These are phyloP conservation scores for Tinospora cordifolia DNA, from an alignment of 164 flowering plant genomes.

Conservation along the genomic window DNA sequence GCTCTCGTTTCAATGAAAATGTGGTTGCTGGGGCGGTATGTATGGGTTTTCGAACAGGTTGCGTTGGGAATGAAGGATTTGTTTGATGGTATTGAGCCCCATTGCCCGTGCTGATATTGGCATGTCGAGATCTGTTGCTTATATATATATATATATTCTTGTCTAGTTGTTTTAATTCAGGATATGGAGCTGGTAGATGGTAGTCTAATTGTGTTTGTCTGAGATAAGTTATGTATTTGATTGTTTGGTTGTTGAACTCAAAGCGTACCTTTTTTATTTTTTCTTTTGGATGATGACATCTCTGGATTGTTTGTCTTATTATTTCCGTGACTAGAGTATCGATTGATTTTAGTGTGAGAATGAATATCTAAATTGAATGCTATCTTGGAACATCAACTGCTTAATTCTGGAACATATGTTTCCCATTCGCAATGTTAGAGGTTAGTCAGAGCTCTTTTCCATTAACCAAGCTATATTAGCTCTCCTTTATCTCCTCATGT, in stretches of 20 bases:
- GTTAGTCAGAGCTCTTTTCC: background rate
- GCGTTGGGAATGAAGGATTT: background rate
- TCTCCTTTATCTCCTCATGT: too few relatives aligned
- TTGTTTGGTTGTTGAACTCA: background rate
- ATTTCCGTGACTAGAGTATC: background rate
- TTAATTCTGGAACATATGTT: background rate
- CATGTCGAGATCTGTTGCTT: background rate
- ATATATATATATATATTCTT: too few relatives aligned
- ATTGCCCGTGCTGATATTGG: background rate
- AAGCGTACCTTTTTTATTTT: background rate
- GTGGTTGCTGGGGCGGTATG: background rate
- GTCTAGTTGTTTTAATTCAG: background rate
- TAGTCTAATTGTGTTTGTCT: slow-evolving; percentile 1
- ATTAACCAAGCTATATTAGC: background rate
- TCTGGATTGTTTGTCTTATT: background rate
- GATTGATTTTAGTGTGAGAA: background rate
- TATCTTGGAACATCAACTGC: background rate
- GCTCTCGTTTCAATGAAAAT: background rate
- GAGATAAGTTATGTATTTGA: background rate
- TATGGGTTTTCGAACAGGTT: background rate
- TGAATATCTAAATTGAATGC: background rate
- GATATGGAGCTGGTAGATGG: background rate
- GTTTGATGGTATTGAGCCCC: background rate
- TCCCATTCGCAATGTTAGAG: too few relatives aligned
- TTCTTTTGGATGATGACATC: too few relatives aligned